Base-by-base conservation (phyloP, 805 yeast genomes). In the Babjeviella inositovora region DNA sequence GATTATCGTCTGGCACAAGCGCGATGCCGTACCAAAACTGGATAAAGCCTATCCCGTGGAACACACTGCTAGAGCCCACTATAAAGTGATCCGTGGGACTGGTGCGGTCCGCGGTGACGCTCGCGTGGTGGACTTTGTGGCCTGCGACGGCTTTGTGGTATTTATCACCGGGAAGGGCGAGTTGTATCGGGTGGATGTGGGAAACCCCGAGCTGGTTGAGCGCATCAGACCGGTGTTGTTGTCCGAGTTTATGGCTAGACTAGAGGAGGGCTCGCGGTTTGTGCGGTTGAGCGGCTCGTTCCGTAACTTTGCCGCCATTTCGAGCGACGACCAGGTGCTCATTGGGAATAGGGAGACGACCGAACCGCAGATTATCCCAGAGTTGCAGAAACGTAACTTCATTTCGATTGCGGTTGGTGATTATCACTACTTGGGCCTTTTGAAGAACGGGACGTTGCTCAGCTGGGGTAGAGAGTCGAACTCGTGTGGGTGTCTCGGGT, bases 401-500 rank as follows among this genome's bases (percentile, higher is more conserved):
- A 53, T 67, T 5, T 59, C 72, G 3, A 47, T 76, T 2, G 70
- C 65, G 1, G 62, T 70, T 24, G 92, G 87, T 2, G 90, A 79
- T 39, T 69, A 74, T 36, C 92, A 79, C 38, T 53, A 41, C 15
- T 35, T 77, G 21, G 87, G 80, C 0, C 45, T 77, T n/a, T 52
- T 70, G 3, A 50, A 51, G 21, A 47, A 52, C 10, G 90, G 90
- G 0, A 53, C 61, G 3, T 30, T 74, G 10, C 55, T 56, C 28
- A 47, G 71, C 5, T 76, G 85, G 87, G 90, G 90, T 0, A 25
- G 55, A 8, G 87, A 77, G 35, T 56, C 71, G 6, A 48, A 50
- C 17, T 28, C 37, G 4, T 70, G 80, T 39, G 90, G 90, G 6
- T 70, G 80, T 35, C 39, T 77, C n/a, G 90, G 90, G 0, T 33